phyloP scores from a whole-genome alignment of 1,284 basidiomycete species.

The Tremellales sp. region DNA sequence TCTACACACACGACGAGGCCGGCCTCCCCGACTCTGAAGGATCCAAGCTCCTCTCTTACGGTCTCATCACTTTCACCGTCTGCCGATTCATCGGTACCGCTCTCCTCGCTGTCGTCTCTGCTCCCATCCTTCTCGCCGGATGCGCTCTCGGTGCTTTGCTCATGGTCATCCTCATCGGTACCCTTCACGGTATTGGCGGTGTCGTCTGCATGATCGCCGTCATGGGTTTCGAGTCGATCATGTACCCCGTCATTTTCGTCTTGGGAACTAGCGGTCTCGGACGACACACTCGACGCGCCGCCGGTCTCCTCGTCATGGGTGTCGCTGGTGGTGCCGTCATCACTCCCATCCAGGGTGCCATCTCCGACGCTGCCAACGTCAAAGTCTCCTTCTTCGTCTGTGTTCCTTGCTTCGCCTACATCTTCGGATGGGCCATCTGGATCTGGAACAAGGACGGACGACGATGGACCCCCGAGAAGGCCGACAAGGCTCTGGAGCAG shows the following conservation, averaged over 20 bases:
- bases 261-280: conserved; percentile 68
- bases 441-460: conserved; percentile 46
- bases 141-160: conserved; percentile 57
- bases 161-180: conserved; percentile 57
- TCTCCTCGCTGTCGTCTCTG: conserved; percentile 60
- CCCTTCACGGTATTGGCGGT: conserved; percentile 56
- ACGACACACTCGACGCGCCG: conserved; percentile 64
- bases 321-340: conserved; percentile 72
- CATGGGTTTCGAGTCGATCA: conserved; percentile 74
- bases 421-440: conserved; percentile 39
- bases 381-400: conserved; percentile 33
- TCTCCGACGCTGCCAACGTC: conserved; percentile 54
- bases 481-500: conserved; percentile 19
- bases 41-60: conserved; percentile 65
- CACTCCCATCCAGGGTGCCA: conserved; percentile 64
- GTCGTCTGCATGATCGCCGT: conserved; percentile 63
- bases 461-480: conserved; percentile 6
- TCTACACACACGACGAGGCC: conserved; percentile 63
- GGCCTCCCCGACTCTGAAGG: conserved; percentile 57
- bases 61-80: conserved; percentile 67
- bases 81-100: conserved; percentile 62
- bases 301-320: conserved; percentile 62
- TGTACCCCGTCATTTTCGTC: conserved; percentile 52
- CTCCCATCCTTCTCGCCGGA: conserved; percentile 59
- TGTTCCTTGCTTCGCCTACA: conserved; percentile 47